Evolutionary conservation across 192 early-diverging fungal species (phyloP), one percentile per base, ranked within the genome.

Genomic region (Dissophora globulifera): DNA sequence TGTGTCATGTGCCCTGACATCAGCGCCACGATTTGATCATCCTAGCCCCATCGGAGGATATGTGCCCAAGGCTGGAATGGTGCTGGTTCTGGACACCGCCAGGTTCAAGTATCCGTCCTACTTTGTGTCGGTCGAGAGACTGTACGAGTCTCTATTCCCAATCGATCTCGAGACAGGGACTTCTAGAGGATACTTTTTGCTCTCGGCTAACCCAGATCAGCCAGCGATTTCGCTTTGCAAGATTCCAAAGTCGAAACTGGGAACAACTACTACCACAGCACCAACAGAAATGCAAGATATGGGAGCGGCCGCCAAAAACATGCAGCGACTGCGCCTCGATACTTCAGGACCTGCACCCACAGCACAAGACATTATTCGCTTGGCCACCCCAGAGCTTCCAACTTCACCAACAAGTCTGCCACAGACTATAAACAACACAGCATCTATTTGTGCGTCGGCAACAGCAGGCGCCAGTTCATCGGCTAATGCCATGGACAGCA

Each of bases 41-140:
- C 38, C 30, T 58, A 67, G 70, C 17, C 96, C 96, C 17, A 90
- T 98, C 61, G 94, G 90, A 11, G 93, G 88, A 5, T 96, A 91
- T 64, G 87, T 94, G 48, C 82, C 87, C 12, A 88, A 79, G n/a
- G 75, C 82, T 6, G 86, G 92, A 53, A 85, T 84, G 67, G 93
- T 89, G 4, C 80, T 98, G 40, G 92, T 98, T 7, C 78, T 96
- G 20, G 96, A 98, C 67, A 93, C 90, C 11, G 96, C 95, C 0
- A 82, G 91, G 12, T 96, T 92, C 83, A 95, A 96, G 82, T 96
- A 97, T 61, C 96, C 96, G 12, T 88, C 88, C 11, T 98, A 94
- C 76, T 98, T 92, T 62, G 87, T 86, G 41, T 81, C 89, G 23
- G 86, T 89, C 0, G 83, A 92, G 26, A 62, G 79, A 13, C 81